Evolutionary conservation across 2,329 filamentous ascomycete genomes (phyloP).

Genomic region (Xylariaceae sp.): DNA sequence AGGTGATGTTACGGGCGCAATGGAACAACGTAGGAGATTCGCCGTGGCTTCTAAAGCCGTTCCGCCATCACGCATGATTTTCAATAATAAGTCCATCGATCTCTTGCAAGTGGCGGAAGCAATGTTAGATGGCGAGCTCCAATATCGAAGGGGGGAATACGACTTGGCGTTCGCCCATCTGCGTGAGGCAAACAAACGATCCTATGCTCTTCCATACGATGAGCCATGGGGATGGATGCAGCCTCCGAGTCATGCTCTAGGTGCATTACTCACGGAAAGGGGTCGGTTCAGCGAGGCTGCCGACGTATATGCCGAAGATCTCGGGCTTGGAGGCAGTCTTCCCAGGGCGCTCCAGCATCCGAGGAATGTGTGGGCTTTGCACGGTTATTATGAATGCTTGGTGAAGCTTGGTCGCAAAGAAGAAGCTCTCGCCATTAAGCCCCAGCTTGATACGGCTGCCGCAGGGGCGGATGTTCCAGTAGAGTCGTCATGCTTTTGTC

Average conservation of each 20-base stretch:
- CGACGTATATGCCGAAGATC: slow-evolving; percentile 55
- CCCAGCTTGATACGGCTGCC: slow-evolving; percentile 20
- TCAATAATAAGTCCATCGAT: slow-evolving; percentile 62
- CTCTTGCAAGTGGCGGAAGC: slow-evolving; percentile 59
- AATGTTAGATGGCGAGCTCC: slow-evolving; percentile 71
- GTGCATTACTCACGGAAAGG: slow-evolving; percentile 65
- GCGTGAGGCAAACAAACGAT: slow-evolving; percentile 50
- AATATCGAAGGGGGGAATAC: slow-evolving; percentile 60
- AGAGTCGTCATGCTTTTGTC: slow-evolving; percentile 34
- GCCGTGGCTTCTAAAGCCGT: slow-evolving; percentile 46
- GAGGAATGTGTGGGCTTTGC: slow-evolving; percentile 71
- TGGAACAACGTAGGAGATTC: slow-evolving; percentile 48
- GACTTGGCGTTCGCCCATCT: slow-evolving; percentile 57
- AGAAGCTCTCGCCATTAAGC: slow-evolving; percentile 30
- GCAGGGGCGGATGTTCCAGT: slow-evolving; percentile 26
- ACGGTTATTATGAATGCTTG: slow-evolving; percentile 70
- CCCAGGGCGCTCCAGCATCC: slow-evolving; percentile 63
- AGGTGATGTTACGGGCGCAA: slow-evolving; percentile 50
- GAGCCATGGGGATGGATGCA: slow-evolving; percentile 83
- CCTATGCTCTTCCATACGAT: slow-evolving; percentile 63
- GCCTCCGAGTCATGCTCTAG: slow-evolving; percentile 66
- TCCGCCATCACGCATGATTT: slow-evolving; percentile 57
- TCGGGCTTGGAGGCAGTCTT: slow-evolving; percentile 56
- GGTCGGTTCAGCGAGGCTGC: slow-evolving; percentile 52
- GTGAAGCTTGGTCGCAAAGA: slow-evolving; percentile 43